These are phyloP conservation scores for Xerocomus nothofagi DNA, from an alignment of 1,284 basidiomycete genomes.

Conservation along the genomic window DNA sequence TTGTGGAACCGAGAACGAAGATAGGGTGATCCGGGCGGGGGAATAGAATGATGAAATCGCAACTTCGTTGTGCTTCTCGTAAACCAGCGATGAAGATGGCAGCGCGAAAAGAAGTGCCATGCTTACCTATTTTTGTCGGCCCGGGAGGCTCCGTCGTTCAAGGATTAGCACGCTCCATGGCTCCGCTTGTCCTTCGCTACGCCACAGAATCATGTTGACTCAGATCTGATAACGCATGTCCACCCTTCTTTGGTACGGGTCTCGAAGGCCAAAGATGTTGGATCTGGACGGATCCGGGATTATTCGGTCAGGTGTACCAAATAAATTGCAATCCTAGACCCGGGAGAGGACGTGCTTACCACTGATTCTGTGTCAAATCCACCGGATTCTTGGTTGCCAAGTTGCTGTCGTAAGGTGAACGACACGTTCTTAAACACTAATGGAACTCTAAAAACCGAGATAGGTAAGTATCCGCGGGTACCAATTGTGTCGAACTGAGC, in stretches of 20 bases:
- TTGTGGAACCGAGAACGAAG: neutral
- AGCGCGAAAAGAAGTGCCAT: neutral
- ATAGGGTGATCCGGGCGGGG: neutral
- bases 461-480: neutral
- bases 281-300: neutral
- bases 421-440: neutral
- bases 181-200: constrained; percentile 19
- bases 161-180: neutral
- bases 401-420: neutral
- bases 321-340: neutral
- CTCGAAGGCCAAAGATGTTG: neutral
- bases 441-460: constrained; percentile 15
- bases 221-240: constrained; percentile 3
- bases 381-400: constrained; percentile 2
- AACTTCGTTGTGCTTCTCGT: neutral
- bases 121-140: neutral
- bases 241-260: constrained; percentile 1
- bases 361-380: constrained; percentile 1
- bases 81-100: neutral
- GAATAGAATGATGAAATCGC: neutral
- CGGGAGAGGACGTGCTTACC: neutral
- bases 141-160: no score
- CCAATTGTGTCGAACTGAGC: neutral
- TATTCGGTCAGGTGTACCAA: constrained; percentile 1
- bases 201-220: constrained; percentile 21